Evolutionary conservation across 2,329 filamentous ascomycete species (phyloP).

Genomic region (Pseudonectria buxi): DNA sequence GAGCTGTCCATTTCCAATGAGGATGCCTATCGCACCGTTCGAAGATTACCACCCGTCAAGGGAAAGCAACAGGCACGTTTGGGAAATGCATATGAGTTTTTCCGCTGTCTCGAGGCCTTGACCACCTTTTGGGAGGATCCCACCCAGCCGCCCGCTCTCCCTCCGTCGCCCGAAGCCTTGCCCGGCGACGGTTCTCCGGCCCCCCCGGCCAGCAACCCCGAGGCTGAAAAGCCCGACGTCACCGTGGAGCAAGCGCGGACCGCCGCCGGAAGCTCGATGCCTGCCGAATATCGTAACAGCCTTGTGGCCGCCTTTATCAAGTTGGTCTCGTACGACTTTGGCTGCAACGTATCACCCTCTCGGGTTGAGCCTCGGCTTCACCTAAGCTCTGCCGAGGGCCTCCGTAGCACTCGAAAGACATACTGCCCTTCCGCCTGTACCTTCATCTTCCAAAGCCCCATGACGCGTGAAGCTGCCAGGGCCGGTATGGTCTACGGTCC

Average conservation of each 20-base stretch:
- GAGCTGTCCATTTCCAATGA: constrained; percentile 52
- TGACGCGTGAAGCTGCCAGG: constrained; percentile 53
- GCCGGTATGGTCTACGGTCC: constrained; percentile 56
- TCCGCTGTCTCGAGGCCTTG: constrained; percentile 53
- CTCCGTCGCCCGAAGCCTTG: constrained; percentile 26
- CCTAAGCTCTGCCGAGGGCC: constrained; percentile 34
- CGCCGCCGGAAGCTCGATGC: constrained; percentile 48
- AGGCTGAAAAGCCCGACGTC: constrained; percentile 9
- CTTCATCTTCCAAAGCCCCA: constrained; percentile 55
- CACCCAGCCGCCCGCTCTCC: constrained; percentile 29
- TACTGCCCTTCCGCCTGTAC: constrained; percentile 53
- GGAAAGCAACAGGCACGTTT: constrained; percentile 49
- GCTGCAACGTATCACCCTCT: constrained; percentile 52
- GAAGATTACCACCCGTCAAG: constrained; percentile 47
- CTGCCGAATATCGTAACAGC: constrained; percentile 49
- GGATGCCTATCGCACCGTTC: constrained; percentile 54
- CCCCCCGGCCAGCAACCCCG: constrained; percentile 7
- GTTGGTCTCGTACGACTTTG: constrained; percentile 59
- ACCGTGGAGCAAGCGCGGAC: constrained; percentile 30
- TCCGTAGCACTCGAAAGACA: constrained; percentile 33
- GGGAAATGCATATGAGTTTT: constrained; percentile 61
- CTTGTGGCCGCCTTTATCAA: constrained; percentile 56
- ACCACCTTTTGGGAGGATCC: constrained; percentile 58
- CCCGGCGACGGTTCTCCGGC: constrained; percentile 16
- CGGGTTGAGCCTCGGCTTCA: constrained; percentile 54